Conservation (phyloP, 305 asterid genomes). For the Salvia sclarea region DNA sequence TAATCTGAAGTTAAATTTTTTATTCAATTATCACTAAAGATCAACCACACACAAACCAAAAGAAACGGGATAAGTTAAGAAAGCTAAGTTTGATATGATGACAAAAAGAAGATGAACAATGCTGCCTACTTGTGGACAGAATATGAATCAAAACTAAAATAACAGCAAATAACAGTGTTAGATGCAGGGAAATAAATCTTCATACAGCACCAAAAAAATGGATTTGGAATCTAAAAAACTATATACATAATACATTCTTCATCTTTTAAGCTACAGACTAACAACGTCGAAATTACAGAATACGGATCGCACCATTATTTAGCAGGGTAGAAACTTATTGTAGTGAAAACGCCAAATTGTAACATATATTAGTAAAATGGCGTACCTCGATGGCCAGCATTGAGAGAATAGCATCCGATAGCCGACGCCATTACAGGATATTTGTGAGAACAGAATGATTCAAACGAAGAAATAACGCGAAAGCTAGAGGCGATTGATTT, state of each 20-base stretch:
- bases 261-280: not conserved
- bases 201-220: not conserved
- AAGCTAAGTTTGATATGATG: not conserved
- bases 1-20: not conserved
- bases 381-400: constrained; percentile 30
- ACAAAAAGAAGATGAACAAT: not conserved
- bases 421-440: constrained; percentile 31
- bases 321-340: not conserved
- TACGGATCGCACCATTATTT: not conserved
- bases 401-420: constrained; percentile 33
- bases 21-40: constrained; percentile 9
- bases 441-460: not conserved
- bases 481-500: not conserved
- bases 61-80: not conserved
- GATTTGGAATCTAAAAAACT: not conserved
- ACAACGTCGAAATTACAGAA: not conserved
- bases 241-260: not conserved
- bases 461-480: not conserved
- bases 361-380: not conserved
- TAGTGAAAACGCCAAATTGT: not conserved
- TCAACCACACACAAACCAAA: constrained; percentile 5
- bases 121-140: not conserved
- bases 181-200: not conserved
- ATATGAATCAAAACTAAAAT: not conserved
- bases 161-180: not conserved